Base-by-base conservation (phyloP, 257 asterid species). In the Mentha longifolia region DNA sequence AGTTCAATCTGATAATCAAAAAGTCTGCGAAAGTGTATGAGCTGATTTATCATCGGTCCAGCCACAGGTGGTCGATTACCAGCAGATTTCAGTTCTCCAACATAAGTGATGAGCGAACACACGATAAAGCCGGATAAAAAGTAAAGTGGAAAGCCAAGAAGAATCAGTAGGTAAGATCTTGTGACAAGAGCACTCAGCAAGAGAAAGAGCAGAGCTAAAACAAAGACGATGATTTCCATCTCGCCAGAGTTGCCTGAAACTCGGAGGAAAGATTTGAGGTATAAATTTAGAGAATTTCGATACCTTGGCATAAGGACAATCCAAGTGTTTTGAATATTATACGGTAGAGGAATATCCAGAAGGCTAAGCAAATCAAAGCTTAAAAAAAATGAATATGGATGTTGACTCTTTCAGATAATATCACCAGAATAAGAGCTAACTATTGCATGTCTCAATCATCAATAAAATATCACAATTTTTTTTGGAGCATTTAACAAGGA, bases 61-160 rank as follows among this genome's bases (percentile, higher is more conserved):
- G 65, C 86, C 68, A 84, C 83, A 33, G 86, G 85, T 30, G 81
- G 79, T 47, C 82, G 72, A 11, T 58, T 16, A 7, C 66, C 33
- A 54, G 63, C 72, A 22, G 74, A 68, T 49, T 49, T 45, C 61
- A 57, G 17, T 69, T 78, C 82, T 62, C 57, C 57, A 22, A 78
- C 45, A 62, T 78, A 78, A 68, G 54, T 73, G 41, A 64, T 42
- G 8, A 64, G 12, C 6, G 76, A 78, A 56, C 41, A 70, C 67
- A 39, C 49, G 25, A 74, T 12, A 39, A 78, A 78, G 46, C 79
- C 70, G 17, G 56, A 22, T 46, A 74, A 61, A 57, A 78, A 17
- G 68, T 63, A 67, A 49, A 74, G 65, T 58, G 82, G 82, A 55
- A 74, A 47, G 41, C 79, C 79, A 39, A 78, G 61, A 46, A 78